phyloP scores from a whole-genome alignment of 176 grass and related monocot species.

The Lolium perenne region DNA sequence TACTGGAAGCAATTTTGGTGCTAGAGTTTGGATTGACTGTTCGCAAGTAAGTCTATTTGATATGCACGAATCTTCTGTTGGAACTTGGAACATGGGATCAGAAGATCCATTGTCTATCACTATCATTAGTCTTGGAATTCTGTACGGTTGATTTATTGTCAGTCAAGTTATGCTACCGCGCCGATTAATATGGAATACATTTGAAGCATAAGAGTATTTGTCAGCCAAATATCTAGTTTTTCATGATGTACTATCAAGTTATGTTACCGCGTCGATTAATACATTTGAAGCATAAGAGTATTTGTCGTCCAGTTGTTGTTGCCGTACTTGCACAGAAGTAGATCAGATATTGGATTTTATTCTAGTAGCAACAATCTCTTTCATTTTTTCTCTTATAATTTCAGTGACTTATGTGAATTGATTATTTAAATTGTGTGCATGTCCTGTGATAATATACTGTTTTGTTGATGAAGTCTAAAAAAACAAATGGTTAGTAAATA shows the following conservation, averaged over 20 bases:
- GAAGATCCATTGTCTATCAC: not conserved
- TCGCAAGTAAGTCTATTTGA: slow-evolving; percentile 65
- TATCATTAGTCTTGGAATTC: slow-evolving; percentile 24
- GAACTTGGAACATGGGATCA: slow-evolving; percentile 9
- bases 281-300: not conserved
- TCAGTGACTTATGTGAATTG: slow-evolving; percentile 1
- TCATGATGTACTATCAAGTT: not conserved
- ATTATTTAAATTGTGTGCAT: slow-evolving; percentile 16
- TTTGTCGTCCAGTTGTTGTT: not conserved
- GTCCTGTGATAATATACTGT: slow-evolving; percentile 21
- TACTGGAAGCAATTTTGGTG: slow-evolving; percentile 94
- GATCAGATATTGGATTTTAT: slow-evolving; percentile 4
- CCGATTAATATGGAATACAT: slow-evolving; percentile 2
- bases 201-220: not conserved
- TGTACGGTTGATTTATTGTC: slow-evolving; percentile 19
- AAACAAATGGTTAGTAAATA: slow-evolving; percentile 10
- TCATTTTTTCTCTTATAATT: slow-evolving; percentile 7
- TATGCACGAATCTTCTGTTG: slow-evolving; percentile 25
- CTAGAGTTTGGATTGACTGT: slow-evolving; percentile 86
- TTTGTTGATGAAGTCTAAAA: not conserved
- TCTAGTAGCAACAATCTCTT: not conserved
- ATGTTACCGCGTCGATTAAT: not conserved
- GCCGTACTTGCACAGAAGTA: not conserved
- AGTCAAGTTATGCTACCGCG: not conserved
- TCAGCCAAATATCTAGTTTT: slow-evolving; percentile 23